Percentiles rank a stretch among this genome's conserved stretches.
Evolutionary conservation across 352 stramenopile species (phyloP).

Genomic region (Salisapilia sapeloensis): DNA sequence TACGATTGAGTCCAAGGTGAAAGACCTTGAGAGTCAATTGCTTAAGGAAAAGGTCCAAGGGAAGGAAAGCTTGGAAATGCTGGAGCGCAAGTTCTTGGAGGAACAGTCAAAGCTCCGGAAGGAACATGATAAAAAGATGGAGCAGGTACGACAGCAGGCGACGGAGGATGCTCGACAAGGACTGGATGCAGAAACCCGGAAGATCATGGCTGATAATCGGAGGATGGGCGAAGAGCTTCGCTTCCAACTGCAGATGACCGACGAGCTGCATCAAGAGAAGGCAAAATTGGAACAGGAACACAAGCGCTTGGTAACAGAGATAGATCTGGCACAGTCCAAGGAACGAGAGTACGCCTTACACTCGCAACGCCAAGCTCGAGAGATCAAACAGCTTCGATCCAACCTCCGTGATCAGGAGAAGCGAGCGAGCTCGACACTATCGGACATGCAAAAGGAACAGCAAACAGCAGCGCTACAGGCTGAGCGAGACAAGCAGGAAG

Average conservation of each 20-base stretch:
- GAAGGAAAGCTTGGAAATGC: conserved; percentile 29
- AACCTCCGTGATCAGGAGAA: conserved; percentile 66
- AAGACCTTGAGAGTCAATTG: conserved; percentile 44
- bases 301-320: conserved; percentile 46
- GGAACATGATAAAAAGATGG: conserved; percentile 73
- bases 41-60: conserved; percentile 26
- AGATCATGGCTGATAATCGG: conserved; percentile 86
- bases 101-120: conserved; percentile 74
- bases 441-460: conserved; percentile 53
- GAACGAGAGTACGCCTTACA: conserved; percentile 78
- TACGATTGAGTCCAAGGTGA: conserved; percentile 28
- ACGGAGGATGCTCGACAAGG: conserved; percentile 81
- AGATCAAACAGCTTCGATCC: conserved; percentile 51
- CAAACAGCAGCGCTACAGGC: conserved; percentile 20
- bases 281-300: conserved; percentile 34
- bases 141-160: conserved; percentile 75
- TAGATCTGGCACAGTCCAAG: conserved; percentile 66
- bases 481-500: conserved; percentile 60
- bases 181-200: conserved; percentile 80
- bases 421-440: conserved; percentile 42
- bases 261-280: conserved; percentile 79
- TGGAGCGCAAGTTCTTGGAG: conserved; percentile 80
- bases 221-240: conserved; percentile 85
- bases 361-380: conserved; percentile 48
- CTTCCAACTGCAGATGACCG: conserved; percentile 84